Evolutionary conservation across 2,329 filamentous ascomycete genomes (phyloP).

Genomic region (Beauveria sp.): DNA sequence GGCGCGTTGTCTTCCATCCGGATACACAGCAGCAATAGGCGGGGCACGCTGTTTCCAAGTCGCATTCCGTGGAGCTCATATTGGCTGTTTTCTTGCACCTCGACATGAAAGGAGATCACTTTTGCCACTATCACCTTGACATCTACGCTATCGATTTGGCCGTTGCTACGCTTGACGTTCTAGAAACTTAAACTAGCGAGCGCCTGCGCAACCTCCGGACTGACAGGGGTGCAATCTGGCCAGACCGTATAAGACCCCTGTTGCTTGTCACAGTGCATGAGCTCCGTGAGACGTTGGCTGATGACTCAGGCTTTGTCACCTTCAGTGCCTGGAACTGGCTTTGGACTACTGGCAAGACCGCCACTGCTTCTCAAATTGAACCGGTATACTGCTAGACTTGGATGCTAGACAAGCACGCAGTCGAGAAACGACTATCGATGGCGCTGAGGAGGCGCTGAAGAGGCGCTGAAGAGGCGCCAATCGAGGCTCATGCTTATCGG

Average conservation of each 20-base stretch:
- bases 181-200: slow-evolving; percentile 2
- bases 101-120: background rate
- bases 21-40: background rate
- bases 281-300: background rate
- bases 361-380: background rate
- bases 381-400: background rate
- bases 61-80: background rate
- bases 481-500: background rate
- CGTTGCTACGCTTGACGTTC: background rate
- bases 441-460: background rate
- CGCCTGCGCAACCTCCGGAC: background rate
- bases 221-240: background rate
- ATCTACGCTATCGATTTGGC: background rate
- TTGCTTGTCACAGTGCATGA: background rate
- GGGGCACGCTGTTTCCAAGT: background rate
- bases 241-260: background rate
- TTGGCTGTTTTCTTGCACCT: background rate
- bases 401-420: background rate
- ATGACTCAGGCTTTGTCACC: background rate
- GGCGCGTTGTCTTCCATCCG: background rate
- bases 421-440: background rate
- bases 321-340: background rate
- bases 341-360: background rate
- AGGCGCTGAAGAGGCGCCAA: background rate
- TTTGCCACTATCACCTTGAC: background rate